A percentile compares a stretch with the other conserved stretches of the same genome.
Evolutionary conservation across 2,329 filamentous ascomycete genomes (phyloP).

Genomic region (Aspergillus versicolor): DNA sequence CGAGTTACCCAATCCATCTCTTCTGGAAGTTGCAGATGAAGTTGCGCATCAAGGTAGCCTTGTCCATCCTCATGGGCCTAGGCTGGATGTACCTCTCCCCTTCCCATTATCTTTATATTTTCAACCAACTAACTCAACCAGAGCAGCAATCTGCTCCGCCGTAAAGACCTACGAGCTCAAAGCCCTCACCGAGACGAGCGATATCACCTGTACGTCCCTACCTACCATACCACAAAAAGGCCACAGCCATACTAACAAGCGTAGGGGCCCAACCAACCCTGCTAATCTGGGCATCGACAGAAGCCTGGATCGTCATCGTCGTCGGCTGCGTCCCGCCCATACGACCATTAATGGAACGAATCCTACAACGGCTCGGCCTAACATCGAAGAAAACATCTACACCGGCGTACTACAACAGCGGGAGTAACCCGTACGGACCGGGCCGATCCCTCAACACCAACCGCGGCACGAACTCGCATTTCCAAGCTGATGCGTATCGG

Average conservation of each 20-base stretch:
- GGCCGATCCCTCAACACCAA: no score
- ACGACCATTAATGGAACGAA: neutral
- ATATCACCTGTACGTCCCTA: neutral
- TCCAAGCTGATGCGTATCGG: neutral
- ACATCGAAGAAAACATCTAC: slow-evolving; percentile 1
- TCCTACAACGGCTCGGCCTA: neutral
- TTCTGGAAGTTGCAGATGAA: slow-evolving; percentile 9
- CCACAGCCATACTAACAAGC: no score
- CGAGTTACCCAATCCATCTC: neutral
- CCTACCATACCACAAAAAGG: no score
- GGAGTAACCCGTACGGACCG: no score
- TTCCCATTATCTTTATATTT: no score
- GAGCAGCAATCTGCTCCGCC: slow-evolving; percentile 3
- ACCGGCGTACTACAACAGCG: no score
- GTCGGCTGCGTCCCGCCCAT: slow-evolving; percentile 3
- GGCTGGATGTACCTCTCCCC: neutral
- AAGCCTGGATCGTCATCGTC: slow-evolving; percentile 6
- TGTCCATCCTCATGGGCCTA: slow-evolving; percentile 3
- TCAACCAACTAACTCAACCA: neutral
- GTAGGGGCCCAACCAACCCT: neutral
- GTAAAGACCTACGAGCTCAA: slow-evolving; percentile 5
- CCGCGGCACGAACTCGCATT: neutral
- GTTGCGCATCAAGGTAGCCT: slow-evolving; percentile 1
- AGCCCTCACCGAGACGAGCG: neutral
- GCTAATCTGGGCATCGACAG: slow-evolving; percentile 3